These are phyloP conservation scores for Lanmaoa rubissima DNA, from an alignment of 768 basidiomycete species.

Conservation along the genomic window DNA sequence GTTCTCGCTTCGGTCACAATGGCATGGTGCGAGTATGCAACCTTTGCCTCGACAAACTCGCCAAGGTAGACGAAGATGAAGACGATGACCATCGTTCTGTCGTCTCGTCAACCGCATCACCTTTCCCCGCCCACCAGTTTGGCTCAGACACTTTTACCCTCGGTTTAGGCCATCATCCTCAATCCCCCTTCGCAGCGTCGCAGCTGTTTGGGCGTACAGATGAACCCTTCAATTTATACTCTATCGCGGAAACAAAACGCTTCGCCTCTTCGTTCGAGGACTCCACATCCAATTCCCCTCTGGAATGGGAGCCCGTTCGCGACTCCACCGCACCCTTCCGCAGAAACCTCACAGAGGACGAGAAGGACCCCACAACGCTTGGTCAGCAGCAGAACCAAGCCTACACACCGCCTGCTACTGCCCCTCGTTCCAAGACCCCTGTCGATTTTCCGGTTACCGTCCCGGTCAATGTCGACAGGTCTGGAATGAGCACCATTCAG, in stretches of 20 bases:
- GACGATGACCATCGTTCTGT: conserved; percentile 87
- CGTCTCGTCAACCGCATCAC: conserved; percentile 63
- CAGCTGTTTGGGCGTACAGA: conserved; percentile 78
- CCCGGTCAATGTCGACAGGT: conserved; percentile 49
- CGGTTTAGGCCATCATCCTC: conserved; percentile 52
- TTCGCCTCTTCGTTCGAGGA: conserved; percentile 54
- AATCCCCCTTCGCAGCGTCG: conserved; percentile 86
- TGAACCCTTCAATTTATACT: conserved; percentile 78
- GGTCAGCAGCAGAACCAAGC: conserved; percentile 37
- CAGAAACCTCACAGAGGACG: conserved; percentile 71
- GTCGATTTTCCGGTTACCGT: conserved; percentile 56
- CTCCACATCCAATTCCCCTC: conserved; percentile 50
- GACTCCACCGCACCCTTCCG: conserved; percentile 74
- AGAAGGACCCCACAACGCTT: conserved; percentile 54
- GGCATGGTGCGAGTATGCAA: conserved; percentile 98
- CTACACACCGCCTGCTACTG: conserved; percentile 29
- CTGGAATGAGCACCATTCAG: conserved; percentile 66
- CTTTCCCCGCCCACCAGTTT: conserved; percentile 78
- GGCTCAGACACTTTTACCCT: conserved; percentile 44
- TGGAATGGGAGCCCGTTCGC: conserved; percentile 46
- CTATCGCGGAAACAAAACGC: conserved; percentile 73
- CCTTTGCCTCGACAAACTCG: conserved; percentile 88
- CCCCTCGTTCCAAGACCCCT: conserved; percentile 47
- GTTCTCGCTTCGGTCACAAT: conserved; percentile 87
- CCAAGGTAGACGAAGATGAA: conserved; percentile 84